Conservation (phyloP, 352 stramenopile species). For the Aphanomyces invadans region DNA sequence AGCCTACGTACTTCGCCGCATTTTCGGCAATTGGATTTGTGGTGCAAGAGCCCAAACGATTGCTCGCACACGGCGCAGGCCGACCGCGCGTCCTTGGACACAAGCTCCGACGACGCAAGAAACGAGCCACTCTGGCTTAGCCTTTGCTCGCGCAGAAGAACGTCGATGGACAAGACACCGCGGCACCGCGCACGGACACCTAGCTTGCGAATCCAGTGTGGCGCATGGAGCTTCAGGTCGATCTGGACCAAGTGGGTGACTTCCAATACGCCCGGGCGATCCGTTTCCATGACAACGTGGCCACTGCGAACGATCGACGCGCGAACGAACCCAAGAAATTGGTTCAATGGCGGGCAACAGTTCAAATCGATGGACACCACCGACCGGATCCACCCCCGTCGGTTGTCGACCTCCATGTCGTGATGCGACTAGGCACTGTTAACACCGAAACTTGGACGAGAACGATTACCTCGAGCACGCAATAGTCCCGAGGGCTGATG, state of each 20-base stretch:
- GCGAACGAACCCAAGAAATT: slow-evolving; percentile 57
- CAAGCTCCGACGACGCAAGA: not conserved
- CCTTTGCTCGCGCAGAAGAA: not conserved
- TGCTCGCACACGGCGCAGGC: not conserved
- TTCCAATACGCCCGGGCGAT: slow-evolving; percentile 7
- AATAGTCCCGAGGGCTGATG: slow-evolving; percentile 68
- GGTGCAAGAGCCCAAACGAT: not conserved
- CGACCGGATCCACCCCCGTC: slow-evolving; percentile 66
- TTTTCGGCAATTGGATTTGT: slow-evolving; percentile 5
- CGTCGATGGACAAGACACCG: not conserved
- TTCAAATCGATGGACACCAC: slow-evolving; percentile 73
- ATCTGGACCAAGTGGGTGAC: not conserved
- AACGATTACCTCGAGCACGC: slow-evolving; percentile 39
- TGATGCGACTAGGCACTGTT: slow-evolving; percentile 44
- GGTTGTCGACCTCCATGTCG: slow-evolving; percentile 60
- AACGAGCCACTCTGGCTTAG: not conserved
- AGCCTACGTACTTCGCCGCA: slow-evolving; percentile 11
- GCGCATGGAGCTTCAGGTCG: slow-evolving; percentile 2
- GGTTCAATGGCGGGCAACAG: slow-evolving; percentile 52
- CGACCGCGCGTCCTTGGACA: not conserved
- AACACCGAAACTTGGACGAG: not conserved
- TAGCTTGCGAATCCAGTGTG: not conserved
- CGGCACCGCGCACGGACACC: not conserved
- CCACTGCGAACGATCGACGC: not conserved
- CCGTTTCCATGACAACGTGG: slow-evolving; percentile 16